Evolutionary conservation across 2,329 filamentous ascomycete species (phyloP).

Genomic region (Leptographium lundbergii): DNA sequence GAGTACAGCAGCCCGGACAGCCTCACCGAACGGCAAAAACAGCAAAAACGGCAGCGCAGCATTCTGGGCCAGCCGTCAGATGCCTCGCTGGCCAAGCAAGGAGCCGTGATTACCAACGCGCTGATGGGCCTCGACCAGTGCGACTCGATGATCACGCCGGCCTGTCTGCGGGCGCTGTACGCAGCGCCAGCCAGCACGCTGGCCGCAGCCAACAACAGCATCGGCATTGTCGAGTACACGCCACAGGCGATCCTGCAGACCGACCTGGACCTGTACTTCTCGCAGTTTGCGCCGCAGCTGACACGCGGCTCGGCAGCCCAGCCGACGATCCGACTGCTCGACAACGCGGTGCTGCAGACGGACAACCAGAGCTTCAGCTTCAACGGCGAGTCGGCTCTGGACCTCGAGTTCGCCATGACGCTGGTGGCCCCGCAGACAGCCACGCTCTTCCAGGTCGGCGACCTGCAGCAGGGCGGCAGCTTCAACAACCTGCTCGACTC

Average conservation of each 20-base stretch:
- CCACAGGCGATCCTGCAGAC: conserved; percentile 38
- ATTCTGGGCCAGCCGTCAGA: conserved; percentile 17
- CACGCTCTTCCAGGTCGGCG: conserved; percentile 34
- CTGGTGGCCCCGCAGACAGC: conserved; percentile 38
- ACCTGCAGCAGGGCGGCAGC: conserved; percentile 19
- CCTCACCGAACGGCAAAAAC: no score
- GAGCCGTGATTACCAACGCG: conserved; percentile 17
- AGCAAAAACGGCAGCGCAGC: conserved; percentile 9
- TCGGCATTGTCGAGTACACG: conserved; percentile 42
- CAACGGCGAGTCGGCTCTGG: conserved; percentile 24
- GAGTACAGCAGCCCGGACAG: no score
- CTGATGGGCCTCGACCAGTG: conserved; percentile 27
- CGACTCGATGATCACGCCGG: conserved; percentile 41
- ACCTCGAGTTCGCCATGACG: conserved; percentile 26
- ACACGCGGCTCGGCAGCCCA: conserved; percentile 25
- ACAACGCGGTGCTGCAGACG: conserved; percentile 22
- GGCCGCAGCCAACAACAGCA: conserved; percentile 28
- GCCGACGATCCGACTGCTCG: conserved; percentile 22
- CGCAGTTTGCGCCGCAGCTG: conserved; percentile 27
- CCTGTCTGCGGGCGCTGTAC: conserved; percentile 39
- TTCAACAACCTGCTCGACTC: conserved; percentile 23
- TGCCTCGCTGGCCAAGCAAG: conserved; percentile 19
- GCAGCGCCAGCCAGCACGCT: conserved; percentile 26
- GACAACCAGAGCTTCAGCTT: conserved; percentile 23
- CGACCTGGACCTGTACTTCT: conserved; percentile 36